Percentiles rank a stretch among this genome's conserved stretches.
These are phyloP conservation scores for Astrothelium subdiscretum DNA, from an alignment of 495 filamentous ascomycete genomes.

Conservation along the genomic window DNA sequence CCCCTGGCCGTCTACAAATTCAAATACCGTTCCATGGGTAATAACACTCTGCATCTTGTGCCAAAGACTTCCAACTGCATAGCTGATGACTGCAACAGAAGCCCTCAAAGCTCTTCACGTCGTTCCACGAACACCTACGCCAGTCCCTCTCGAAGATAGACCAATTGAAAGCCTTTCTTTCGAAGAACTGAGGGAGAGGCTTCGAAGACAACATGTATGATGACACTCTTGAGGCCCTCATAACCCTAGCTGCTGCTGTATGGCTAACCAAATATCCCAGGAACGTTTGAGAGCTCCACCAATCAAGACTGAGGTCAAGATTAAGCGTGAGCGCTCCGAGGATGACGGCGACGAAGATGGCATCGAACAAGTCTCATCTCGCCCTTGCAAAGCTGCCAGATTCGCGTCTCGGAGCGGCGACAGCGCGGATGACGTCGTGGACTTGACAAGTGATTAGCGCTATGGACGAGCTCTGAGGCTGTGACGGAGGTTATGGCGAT, in stretches of 20 bases:
- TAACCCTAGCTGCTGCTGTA: no score
- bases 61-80: background rate
- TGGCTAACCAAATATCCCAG: background rate
- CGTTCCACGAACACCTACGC: constrained; percentile 14
- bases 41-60: background rate
- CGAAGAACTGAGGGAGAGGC: constrained; percentile 12
- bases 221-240: background rate
- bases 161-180: constrained; percentile 7
- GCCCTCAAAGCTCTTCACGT: constrained; percentile 17
- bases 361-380: background rate
- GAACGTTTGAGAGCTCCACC: background rate
- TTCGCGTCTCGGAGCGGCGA: background rate
- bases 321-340: constrained; percentile 4
- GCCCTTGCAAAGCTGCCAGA: background rate
- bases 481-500: no score
- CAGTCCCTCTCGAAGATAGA: constrained; percentile 15
- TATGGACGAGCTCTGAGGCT: no score
- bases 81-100: constrained; percentile 2
- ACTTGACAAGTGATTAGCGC: background rate
- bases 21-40: constrained; percentile 16
- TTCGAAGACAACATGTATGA: constrained; percentile 7
- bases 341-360: background rate
- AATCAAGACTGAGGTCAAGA: constrained; percentile 3
- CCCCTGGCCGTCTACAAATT: constrained; percentile 12
- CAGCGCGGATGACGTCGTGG: background rate